Base-by-base conservation (phyloP, 805 yeast genomes). In the Yarrowia sp. region DNA sequence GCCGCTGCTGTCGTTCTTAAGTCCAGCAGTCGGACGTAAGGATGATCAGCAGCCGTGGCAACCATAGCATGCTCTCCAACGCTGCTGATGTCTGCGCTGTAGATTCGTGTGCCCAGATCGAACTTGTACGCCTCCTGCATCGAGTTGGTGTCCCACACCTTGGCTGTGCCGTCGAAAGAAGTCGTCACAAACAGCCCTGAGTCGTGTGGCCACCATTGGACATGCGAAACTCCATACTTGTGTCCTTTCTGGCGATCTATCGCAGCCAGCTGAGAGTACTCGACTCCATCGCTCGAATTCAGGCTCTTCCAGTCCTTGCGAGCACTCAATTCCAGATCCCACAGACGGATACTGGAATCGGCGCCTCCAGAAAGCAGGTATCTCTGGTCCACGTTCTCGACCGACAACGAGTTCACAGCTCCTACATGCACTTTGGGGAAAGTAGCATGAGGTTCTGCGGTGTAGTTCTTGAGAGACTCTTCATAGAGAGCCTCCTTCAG, bases 141-240 rank as follows among this genome's bases (percentile, higher is more conserved):
- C 16, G 80, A 74, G 62, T 80, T 80, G 0, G 97, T 80, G 70
- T 90, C 97, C 96, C 96, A 92, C 0, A 90, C 78, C 65, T 85
- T 87, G 21, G 91, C 81, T 0, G 84, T 81, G 63, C 81, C 83
- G 72, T 92, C 97, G 71, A 84, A 90, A 0, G 97, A 89, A 0
- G 90, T 84, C 2, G 90, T 81, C 18, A 90, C 78, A 74, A 90
- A 91, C 85, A 92, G 79, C 0, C 97, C 97, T 32, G 85, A 83
- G 72, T 92, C 97, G 46, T 76, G 76, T 0, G 94, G 91, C 93
- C 97, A 93, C 97, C 97, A 92, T 67, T 80, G 77, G 0, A 89
- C 76, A 14, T 82, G 74, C 0, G 96, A 87, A 0, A 92, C 78
- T 0, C 97, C 96, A 70, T 79, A 90, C 18, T 75, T 71, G 69